Percentiles rank a stretch among this genome's conserved stretches.
Evolutionary conservation across 768 basidiomycete species (phyloP).

Genomic region (Flagelloscypha sp.): DNA sequence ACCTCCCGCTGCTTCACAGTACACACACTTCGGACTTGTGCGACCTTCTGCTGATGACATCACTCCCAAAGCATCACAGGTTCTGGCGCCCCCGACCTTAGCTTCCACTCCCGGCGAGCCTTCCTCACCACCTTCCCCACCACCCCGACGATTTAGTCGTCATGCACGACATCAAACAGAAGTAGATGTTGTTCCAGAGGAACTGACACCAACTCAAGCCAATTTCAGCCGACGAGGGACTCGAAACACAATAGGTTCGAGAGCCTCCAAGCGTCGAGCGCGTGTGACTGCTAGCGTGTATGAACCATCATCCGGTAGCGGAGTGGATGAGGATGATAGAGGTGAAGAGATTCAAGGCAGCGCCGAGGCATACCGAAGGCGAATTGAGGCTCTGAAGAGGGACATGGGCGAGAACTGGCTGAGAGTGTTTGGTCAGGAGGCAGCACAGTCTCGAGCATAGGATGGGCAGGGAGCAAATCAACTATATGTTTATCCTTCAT

Average conservation of each 20-base stretch:
- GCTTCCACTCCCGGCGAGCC: slow-evolving; percentile 8
- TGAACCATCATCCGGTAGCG: slow-evolving; percentile 35
- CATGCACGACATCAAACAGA: slow-evolving; percentile 18
- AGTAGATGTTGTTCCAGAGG: too few species aligned
- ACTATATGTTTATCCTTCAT: too few species aligned
- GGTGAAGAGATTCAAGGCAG: slow-evolving; percentile 30
- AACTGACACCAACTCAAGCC: slow-evolving; percentile 11
- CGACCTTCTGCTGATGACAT: slow-evolving; percentile 16
- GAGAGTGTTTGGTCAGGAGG: slow-evolving; percentile 73
- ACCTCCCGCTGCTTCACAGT: slow-evolving; percentile 4
- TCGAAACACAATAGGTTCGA: slow-evolving; percentile 30
- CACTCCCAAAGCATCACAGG: too few species aligned
- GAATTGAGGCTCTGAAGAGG: slow-evolving; percentile 72
- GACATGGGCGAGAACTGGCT: slow-evolving; percentile 91
- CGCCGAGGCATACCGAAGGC: slow-evolving; percentile 66
- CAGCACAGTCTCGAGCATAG: too few species aligned
- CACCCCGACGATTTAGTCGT: too few species aligned
- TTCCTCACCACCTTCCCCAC: slow-evolving; percentile 9
- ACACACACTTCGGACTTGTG: slow-evolving; percentile 35
- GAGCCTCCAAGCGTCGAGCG: slow-evolving; percentile 36
- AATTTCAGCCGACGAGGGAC: slow-evolving; percentile 11
- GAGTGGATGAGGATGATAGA: slow-evolving; percentile 17
- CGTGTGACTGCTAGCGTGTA: slow-evolving; percentile 56
- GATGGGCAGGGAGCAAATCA: slow-evolving; percentile 1
- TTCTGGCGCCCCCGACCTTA: slow-evolving; percentile 10